Evolutionary conservation across 148 eudicot genomes (phyloP).

Genomic region (Cornus suecica): DNA sequence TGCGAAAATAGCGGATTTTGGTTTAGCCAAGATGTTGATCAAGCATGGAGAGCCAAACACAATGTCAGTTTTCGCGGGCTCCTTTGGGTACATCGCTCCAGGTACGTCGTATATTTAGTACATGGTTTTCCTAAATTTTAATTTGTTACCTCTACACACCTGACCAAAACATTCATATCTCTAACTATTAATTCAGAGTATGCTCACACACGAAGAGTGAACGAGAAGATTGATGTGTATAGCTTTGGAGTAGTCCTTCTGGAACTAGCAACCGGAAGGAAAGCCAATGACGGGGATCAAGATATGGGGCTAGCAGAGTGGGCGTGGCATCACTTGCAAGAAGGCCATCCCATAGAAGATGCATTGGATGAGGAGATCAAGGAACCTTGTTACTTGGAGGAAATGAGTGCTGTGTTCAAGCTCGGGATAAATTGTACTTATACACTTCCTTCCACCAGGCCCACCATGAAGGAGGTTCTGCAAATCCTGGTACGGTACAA

Average conservation of each 20-base stretch:
- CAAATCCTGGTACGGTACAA: not conserved
- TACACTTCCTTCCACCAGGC: constrained; percentile 10
- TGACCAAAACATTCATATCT: not conserved
- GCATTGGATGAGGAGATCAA: constrained; percentile 12
- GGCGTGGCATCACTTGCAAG: constrained; percentile 8
- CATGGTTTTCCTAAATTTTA: too few relatives aligned
- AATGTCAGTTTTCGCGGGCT: constrained; percentile 34
- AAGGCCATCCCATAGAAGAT: constrained; percentile 7
- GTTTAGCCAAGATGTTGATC: constrained; percentile 30
- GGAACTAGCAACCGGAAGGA: constrained; percentile 16
- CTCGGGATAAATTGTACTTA: constrained; percentile 7
- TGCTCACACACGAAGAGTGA: constrained; percentile 6
- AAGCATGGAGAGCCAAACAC: constrained; percentile 26
- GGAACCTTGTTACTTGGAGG: constrained; percentile 6
- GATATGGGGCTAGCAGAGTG: constrained; percentile 8
- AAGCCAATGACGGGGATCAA: constrained; percentile 3
- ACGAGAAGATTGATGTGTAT: constrained; percentile 12
- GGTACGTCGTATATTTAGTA: constrained; percentile 5
- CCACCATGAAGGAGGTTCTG: constrained; percentile 11
- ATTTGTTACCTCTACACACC: not conserved
- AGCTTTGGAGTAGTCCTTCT: constrained; percentile 19
- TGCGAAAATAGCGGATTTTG: constrained; percentile 37
- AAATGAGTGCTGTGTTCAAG: constrained; percentile 8
- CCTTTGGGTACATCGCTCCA: constrained; percentile 40
- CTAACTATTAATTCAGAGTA: constrained; percentile 8